Base-by-base conservation (phyloP, 1,284 basidiomycete species). In the Phellopilus nigrolimitatus region DNA sequence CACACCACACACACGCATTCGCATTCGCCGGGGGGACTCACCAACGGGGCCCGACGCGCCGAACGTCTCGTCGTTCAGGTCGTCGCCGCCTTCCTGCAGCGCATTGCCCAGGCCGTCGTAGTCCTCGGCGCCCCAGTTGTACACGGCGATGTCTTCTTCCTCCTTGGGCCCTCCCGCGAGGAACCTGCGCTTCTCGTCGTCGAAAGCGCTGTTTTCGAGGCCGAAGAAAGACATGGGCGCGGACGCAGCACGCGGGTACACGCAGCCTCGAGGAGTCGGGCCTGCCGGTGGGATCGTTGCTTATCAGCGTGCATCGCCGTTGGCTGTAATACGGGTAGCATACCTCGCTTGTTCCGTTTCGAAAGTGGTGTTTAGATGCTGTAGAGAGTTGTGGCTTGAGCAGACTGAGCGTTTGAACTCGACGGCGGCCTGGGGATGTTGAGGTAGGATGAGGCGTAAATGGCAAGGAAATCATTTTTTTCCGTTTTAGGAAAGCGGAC, bases 11-110 rank as follows among this genome's bases (percentile, higher is more conserved):
- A 33, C 5, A 49, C 13, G 38, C n/a, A 30, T 38, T n/a, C 6
- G 38, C n/a, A 25, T 25, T 9, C 30, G 24, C 43, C 19, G 30
- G 34, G 47, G 48, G 15, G 53, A 66, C 80, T 73, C 65, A 91
- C 91, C 88, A 54, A 93, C 76, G 53, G 67, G 69, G 21, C 75
- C 82, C 40, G 71, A 62, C 34, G 71, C 78, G 33, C 95, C 95
- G 71, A 99, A 99, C 1, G 95, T 99, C 72, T 97, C 93, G 64
- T 97, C 91, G 68, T 97, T 97, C 60, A 93, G 66, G 57, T 94
- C 92, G 73, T 97, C 93, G 45, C 83, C 83, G 33, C 84, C 84
- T 67, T 98, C 95, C 61, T 88, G 83, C 54, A 97, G 77, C 53
- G 82, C 81, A 67, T 91, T 88, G 40, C 88, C 93, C 8, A 95